Evolutionary conservation across 2,329 filamentous ascomycete genomes (phyloP), one percentile per base, ranked within the genome.

Genomic region (Colletotrichum zoysiae): DNA sequence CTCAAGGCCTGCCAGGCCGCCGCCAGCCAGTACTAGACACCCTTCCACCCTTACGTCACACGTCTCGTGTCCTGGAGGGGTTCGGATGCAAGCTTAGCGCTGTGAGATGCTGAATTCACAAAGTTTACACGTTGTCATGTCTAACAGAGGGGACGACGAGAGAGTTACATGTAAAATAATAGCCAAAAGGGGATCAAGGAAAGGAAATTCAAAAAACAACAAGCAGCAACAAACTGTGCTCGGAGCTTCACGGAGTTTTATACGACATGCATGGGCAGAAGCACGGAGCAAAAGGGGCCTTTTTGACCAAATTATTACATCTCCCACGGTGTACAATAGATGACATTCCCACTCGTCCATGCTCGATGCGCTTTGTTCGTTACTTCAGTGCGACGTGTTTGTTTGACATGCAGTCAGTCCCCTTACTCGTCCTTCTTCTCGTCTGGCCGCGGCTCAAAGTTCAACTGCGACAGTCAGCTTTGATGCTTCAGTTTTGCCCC

Each of bases 1-100:
- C 88, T 99, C 83, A 95, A 95, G 88, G 92, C 93, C 68, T 95
- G 93, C 88, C 93, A 95, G 87, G 85, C 89, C 75, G 93, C 93
- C 77, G 91, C 93, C 67, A 90, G 86, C 83, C 90, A 86, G 77
- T 93, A 94, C 85, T 94, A 90, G 68, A 73, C 35, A 53, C 42
- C 23, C 30, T 16, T 16, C 33, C 14, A 18, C 44, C 26, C 18
- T 40, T 16, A 11, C n/a, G 7, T 9, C 38, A 42, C 48, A 55
- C 48, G n/a, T 5, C 14, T 23, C 2, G 30, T 48, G n/a, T 63
- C 35, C 30, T 23, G 38, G 12, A 38, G 12, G 61, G 5, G 3
- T 9, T 42, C 11, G 38, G 40, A n/a, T 38, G 12, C 60, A 23
- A 18, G 16, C 4, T 48, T 57, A 2, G 16, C 4, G 33, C 30